A percentile compares a stretch with the other conserved stretches of the same genome.
These are phyloP conservation scores for Periconia sp. DNA, from an alignment of 2,329 filamentous ascomycete genomes.

Conservation along the genomic window DNA sequence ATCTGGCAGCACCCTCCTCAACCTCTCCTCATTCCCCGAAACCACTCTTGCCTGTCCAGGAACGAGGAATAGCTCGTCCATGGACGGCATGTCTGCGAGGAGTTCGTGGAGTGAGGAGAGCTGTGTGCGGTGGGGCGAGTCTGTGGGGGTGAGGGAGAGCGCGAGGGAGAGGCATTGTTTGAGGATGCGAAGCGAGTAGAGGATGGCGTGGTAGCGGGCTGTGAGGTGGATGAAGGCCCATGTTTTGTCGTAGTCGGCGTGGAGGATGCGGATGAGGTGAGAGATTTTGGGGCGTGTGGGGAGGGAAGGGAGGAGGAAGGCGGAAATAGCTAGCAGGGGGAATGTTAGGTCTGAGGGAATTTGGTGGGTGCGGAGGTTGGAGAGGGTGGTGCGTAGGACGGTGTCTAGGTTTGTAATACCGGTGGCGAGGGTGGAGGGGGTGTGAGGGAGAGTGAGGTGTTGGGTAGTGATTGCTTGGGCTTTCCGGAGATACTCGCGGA, in stretches of 20 bases:
- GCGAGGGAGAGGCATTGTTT: slow-evolving; percentile 38
- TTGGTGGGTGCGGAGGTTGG: slow-evolving; percentile 16
- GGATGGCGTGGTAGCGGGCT: slow-evolving; percentile 44
- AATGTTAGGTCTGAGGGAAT: slow-evolving; percentile 20
- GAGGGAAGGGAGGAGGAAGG: slow-evolving; percentile 22
- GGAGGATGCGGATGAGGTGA: slow-evolving; percentile 22
- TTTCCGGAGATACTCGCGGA: slow-evolving; percentile 44
- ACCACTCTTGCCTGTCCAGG: slow-evolving; percentile 23
- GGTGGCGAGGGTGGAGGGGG: slow-evolving; percentile 1
- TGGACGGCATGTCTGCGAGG: slow-evolving; percentile 25
- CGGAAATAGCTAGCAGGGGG: slow-evolving; percentile 24
- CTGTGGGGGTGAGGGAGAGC: slow-evolving; percentile 3
- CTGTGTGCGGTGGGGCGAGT: slow-evolving; percentile 3
- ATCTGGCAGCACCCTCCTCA: slow-evolving; percentile 25
- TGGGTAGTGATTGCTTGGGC: slow-evolving; percentile 31
- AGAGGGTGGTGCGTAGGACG: slow-evolving; percentile 15
- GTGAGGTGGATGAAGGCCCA: slow-evolving; percentile 45
- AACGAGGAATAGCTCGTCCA: slow-evolving; percentile 25
- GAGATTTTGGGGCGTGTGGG: slow-evolving; percentile 21
- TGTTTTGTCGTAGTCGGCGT: slow-evolving; percentile 32
- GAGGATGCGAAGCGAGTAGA: slow-evolving; percentile 48
- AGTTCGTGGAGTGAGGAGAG: slow-evolving; percentile 9
- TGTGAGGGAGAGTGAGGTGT: slow-evolving; percentile 14
- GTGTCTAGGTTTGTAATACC: slow-evolving; percentile 12
- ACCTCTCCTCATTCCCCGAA: slow-evolving; percentile 14